Percentiles rank a stretch among this genome's conserved stretches.
phyloP scores from a whole-genome alignment of 768 basidiomycete genomes.

The Tylopilus sp. region DNA sequence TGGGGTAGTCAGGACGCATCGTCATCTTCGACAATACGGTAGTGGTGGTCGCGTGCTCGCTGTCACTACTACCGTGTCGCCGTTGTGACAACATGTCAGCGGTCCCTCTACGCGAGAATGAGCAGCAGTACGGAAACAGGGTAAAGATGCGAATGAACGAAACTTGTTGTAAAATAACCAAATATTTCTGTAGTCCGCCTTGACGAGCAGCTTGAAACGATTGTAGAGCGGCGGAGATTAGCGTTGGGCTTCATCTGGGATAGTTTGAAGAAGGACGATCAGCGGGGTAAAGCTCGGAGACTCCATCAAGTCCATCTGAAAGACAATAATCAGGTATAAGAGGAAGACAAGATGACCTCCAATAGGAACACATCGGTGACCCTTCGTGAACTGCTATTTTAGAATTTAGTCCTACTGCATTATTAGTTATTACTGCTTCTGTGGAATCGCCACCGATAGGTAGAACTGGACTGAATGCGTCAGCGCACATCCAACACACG shows the following conservation, averaged over 20 bases:
- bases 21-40: no score
- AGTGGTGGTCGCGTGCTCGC: no score
- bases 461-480: slow-evolving; percentile 41
- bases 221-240: slow-evolving; percentile 90
- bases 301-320: slow-evolving; percentile 93
- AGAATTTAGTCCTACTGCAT: no score
- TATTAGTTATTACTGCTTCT: no score
- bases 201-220: slow-evolving; percentile 80
- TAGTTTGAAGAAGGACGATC: slow-evolving; percentile 90
- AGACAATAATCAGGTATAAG: background rate
- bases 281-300: slow-evolving; percentile 71
- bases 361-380: slow-evolving; percentile 92
- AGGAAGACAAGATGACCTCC: slow-evolving; percentile 45
- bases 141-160: slow-evolving; percentile 57
- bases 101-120: no score
- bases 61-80: no score
- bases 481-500: slow-evolving; percentile 60
- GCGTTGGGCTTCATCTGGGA: slow-evolving; percentile 94
- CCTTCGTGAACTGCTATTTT: slow-evolving; percentile 52
- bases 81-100: no score
- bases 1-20: no score
- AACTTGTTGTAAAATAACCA: slow-evolving; percentile 90
- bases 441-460: slow-evolving; percentile 55
- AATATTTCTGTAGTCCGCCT: slow-evolving; percentile 77
- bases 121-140: no score